Evolutionary conservation across 1,284 basidiomycete species (phyloP).

Genomic region (Apiotrichum porosum): DNA sequence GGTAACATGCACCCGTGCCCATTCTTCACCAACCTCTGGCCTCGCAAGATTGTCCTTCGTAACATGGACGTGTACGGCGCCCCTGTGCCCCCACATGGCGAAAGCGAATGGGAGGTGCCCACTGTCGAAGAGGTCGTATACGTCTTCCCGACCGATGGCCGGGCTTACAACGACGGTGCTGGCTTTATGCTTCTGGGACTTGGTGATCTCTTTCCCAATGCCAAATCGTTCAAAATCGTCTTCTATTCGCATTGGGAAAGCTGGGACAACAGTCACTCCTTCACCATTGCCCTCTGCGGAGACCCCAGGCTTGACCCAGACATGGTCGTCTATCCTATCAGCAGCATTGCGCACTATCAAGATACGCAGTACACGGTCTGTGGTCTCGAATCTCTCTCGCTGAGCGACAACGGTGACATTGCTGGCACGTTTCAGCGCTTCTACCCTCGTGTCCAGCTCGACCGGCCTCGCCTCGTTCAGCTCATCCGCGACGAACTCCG

Average conservation of each 20-base stretch:
- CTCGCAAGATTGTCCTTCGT: background rate
- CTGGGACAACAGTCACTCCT: too few relatives aligned
- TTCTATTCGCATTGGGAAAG: background rate
- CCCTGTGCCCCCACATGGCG: too few relatives aligned
- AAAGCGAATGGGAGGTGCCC: background rate
- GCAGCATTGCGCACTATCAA: background rate
- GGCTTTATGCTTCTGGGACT: background rate
- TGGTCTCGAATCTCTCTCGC: too few relatives aligned
- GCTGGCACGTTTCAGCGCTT: too few relatives aligned
- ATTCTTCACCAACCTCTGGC: background rate
- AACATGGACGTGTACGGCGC: background rate
- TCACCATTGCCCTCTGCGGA: too few relatives aligned
- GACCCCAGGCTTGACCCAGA: too few relatives aligned
- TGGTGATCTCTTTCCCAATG: background rate
- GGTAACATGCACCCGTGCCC: background rate
- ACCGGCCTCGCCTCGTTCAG: too few relatives aligned
- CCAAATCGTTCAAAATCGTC: background rate
- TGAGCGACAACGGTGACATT: too few relatives aligned
- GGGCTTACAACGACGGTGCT: background rate
- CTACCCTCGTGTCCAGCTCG: too few relatives aligned
- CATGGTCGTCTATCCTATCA: background rate
- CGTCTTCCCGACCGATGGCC: background rate
- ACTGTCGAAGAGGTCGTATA: background rate
- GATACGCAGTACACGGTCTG: background rate
- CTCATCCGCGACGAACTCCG: too few relatives aligned